A percentile compares a stretch with the other conserved stretches of the same genome.
phyloP scores from a whole-genome alignment of 164 flowering plant genomes.

The Pachysandra terminalis region DNA sequence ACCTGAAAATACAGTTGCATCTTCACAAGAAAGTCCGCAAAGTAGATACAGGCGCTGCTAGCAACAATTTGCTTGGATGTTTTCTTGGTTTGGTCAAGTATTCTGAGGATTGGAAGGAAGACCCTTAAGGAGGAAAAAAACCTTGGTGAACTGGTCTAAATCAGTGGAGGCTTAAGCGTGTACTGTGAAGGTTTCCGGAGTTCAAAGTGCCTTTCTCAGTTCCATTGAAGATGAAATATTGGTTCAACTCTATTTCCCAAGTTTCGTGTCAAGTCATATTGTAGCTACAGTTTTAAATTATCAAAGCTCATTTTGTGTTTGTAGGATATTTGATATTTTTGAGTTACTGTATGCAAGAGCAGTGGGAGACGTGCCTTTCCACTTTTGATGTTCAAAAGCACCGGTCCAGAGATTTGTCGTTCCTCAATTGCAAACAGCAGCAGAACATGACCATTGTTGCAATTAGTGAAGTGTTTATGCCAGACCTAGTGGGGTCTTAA shows the following conservation, averaged over 20 bases:
- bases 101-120: background rate
- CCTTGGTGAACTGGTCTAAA: background rate
- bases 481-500: no score
- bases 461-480: no score
- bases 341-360: no score
- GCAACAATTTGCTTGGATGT: slow-evolving; percentile 1
- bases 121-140: background rate
- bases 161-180: no score
- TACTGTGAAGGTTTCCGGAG: background rate
- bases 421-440: no score
- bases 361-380: no score
- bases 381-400: no score
- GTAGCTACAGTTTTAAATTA: background rate
- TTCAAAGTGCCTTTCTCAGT: background rate
- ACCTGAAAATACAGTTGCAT: background rate
- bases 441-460: no score
- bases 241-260: background rate
- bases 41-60: background rate
- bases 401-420: no score
- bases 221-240: background rate
- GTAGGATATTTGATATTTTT: no score
- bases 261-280: background rate
- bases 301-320: background rate
- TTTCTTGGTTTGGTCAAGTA: background rate
- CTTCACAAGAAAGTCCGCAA: background rate